phyloP scores from a whole-genome alignment of 768 basidiomycete genomes.

The Pulveroboletus sp. region DNA sequence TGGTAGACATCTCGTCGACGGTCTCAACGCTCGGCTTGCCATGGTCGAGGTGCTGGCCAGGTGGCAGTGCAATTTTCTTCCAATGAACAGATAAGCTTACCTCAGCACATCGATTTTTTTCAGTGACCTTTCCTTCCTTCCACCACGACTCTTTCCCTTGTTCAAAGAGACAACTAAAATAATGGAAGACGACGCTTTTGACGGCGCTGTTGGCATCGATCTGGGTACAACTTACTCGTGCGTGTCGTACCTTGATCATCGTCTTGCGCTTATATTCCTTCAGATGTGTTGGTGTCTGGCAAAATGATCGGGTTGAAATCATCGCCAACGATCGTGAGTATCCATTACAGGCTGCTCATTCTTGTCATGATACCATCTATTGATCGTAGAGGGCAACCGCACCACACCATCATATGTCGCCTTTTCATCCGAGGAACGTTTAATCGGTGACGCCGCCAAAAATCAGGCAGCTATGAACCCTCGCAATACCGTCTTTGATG shows the following conservation, averaged over 20 bases:
- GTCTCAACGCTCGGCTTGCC: conserved; percentile 25
- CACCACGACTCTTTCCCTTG: conserved; percentile 35
- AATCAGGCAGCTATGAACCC: conserved; percentile 99
- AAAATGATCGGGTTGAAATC: conserved; percentile 99
- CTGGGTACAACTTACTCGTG: conserved; percentile 97
- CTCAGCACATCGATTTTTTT: conserved; percentile 52
- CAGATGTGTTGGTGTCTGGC: conserved; percentile 99
- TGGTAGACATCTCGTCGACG: conserved; percentile 22
- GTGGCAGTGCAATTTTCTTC: conserved; percentile 34
- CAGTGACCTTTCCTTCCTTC: conserved; percentile 20
- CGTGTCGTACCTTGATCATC: conserved; percentile 29
- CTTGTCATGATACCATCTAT: background rate
- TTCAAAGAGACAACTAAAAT: conserved; percentile 38
- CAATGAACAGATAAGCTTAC: conserved; percentile 40
- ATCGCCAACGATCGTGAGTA: conserved; percentile 92
- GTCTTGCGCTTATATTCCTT: conserved; percentile 21
- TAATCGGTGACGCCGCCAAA: conserved; percentile 98
- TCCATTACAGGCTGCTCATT: background rate
- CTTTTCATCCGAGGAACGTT: conserved; percentile 92
- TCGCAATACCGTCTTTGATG: conserved; percentile 97
- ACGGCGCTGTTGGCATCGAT: conserved; percentile 97
- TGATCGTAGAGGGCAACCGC: conserved; percentile 84
- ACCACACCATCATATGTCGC: conserved; percentile 99
- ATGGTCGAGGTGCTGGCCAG: conserved; percentile 17
- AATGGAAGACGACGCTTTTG: conserved; percentile 86